phyloP scores from a whole-genome alignment of 2,329 filamentous ascomycete species.

The Cladobotryum protrusum region DNA sequence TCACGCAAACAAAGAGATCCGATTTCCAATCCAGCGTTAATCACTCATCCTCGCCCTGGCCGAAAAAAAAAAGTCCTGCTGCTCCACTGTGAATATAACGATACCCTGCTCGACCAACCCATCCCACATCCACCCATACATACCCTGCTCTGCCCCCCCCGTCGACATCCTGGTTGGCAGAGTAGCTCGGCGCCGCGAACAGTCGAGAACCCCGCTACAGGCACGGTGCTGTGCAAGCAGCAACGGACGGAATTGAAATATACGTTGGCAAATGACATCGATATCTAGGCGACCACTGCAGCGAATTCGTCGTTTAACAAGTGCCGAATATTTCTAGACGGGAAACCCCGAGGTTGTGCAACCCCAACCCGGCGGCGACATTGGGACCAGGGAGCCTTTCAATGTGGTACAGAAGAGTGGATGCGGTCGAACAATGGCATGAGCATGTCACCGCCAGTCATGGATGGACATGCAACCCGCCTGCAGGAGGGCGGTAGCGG shows the following conservation, averaged over 20 bases:
- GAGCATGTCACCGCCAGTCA: conserved; percentile 39
- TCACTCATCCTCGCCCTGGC: no score
- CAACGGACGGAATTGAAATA: no score
- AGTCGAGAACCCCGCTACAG: conserved; percentile 11
- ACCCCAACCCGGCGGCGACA: neutral
- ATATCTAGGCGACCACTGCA: neutral
- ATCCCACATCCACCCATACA: conserved; percentile 1
- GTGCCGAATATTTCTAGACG: conserved; percentile 2
- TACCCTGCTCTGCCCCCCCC: conserved; percentile 2
- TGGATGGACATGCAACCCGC: conserved; percentile 36
- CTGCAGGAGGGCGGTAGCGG: conserved; percentile 28
- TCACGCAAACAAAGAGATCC: no score
- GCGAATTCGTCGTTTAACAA: neutral
- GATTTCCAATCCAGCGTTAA: no score
- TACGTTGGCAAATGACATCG: conserved; percentile 2
- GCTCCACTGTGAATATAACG: neutral
- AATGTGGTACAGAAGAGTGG: conserved; percentile 27
- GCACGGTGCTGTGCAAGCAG: conserved; percentile 1
- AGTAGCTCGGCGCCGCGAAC: conserved; percentile 9
- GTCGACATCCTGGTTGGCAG: conserved; percentile 7
- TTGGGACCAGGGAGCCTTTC: conserved; percentile 13
- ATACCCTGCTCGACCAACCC: neutral
- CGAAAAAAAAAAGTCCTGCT: no score
- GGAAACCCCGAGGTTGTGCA: neutral
- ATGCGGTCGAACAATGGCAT: conserved; percentile 39